Conservation (phyloP, 352 stramenopile genomes). For the Aphanomyces cochlioides region DNA sequence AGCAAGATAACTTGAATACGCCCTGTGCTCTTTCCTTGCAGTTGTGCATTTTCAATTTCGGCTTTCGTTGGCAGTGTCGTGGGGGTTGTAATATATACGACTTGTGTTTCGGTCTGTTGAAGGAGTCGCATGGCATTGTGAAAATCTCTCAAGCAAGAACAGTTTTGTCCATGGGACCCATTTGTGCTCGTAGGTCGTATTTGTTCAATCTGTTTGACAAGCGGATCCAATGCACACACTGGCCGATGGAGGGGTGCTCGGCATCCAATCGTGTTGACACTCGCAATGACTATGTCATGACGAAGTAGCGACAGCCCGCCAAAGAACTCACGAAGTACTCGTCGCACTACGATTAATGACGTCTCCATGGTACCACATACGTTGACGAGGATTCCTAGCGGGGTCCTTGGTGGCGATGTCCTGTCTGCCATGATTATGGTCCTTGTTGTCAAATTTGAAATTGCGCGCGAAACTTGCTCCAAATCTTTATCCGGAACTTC, state of each 20-base stretch:
- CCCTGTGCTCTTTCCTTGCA: neutral
- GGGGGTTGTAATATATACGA: conserved; percentile 18
- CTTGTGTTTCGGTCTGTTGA: neutral
- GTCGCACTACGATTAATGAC: neutral
- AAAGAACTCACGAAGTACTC: conserved; percentile 20
- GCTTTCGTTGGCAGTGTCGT: neutral
- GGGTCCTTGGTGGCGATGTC: conserved; percentile 5
- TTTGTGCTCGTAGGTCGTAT: neutral
- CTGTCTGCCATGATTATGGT: neutral
- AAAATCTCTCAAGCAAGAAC: conserved; percentile 17
- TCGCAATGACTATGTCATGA: conserved; percentile 14
- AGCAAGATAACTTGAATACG: conserved; percentile 43
- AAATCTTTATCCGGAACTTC: neutral
- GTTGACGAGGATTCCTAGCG: conserved; percentile 24
- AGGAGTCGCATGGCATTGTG: neutral
- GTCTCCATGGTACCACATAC: conserved; percentile 19
- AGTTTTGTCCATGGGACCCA: conserved; percentile 1
- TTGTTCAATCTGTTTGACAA: conserved; percentile 18
- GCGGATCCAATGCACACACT: conserved; percentile 12
- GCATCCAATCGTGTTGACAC: conserved; percentile 23
- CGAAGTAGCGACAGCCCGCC: conserved; percentile 7
- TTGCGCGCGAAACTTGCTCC: neutral
- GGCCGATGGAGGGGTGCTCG: conserved; percentile 2
- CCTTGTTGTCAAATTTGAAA: neutral
- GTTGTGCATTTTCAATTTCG: conserved; percentile 5